phyloP scores from a whole-genome alignment of 148 eudicot genomes.

The Linanthus parryae region DNA sequence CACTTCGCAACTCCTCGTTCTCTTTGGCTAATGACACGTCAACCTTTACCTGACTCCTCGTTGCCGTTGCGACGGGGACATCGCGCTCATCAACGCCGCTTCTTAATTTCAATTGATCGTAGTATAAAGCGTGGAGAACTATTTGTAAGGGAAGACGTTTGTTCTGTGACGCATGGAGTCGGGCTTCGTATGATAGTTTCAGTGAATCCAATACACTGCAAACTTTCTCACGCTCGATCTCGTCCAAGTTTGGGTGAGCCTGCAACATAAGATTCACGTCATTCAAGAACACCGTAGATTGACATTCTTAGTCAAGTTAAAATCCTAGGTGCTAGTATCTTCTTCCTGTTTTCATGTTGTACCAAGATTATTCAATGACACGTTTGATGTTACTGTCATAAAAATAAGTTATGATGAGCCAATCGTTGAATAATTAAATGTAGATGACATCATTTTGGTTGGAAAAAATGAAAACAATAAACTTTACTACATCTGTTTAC shows the following conservation, averaged over 20 bases:
- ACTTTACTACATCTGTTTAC: no score
- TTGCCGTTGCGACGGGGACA: conserved; percentile 24
- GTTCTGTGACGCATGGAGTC: conserved; percentile 90
- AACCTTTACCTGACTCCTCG: conserved; percentile 42
- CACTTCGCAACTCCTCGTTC: conserved; percentile 59
- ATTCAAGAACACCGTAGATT: no score
- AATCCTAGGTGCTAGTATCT: no score
- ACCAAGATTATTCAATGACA: no score
- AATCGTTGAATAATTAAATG: no score
- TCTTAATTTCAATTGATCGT: conserved; percentile 68
- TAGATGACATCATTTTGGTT: no score
- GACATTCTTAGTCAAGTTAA: no score
- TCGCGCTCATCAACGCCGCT: conserved; percentile 43
- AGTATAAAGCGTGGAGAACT: conserved; percentile 86
- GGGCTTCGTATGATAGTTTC: conserved; percentile 81
- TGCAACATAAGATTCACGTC: conserved; percentile 27
- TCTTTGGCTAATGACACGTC: conserved; percentile 68
- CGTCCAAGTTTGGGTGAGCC: conserved; percentile 94
- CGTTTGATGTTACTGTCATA: no score
- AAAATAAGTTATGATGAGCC: no score
- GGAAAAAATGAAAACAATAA: no score
- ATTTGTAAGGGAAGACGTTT: conserved; percentile 85
- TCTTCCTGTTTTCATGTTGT: no score
- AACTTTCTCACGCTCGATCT: conserved; percentile 88
- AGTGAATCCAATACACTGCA: conserved; percentile 90